phyloP scores from a whole-genome alignment of 1,284 basidiomycete species.

The Trametes sp. region DNA sequence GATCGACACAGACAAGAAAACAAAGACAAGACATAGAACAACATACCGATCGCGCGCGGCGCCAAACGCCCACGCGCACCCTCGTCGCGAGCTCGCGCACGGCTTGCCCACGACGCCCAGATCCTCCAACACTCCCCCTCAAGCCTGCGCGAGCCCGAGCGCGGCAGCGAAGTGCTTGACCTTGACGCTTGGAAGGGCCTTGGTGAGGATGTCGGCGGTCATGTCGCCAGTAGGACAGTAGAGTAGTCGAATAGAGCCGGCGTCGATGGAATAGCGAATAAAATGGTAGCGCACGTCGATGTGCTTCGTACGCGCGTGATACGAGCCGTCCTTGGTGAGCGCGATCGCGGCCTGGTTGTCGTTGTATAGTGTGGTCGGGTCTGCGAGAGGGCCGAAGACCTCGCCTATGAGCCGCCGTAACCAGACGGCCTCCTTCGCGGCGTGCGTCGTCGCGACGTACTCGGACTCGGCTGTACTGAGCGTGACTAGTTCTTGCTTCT shows the following conservation, averaged over 20 bases:
- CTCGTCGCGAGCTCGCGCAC: slow-evolving; percentile 2
- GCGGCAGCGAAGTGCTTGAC: not conserved
- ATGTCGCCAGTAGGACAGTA: slow-evolving; percentile 30
- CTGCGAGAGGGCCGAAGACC: slow-evolving; percentile 15
- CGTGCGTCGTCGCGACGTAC: slow-evolving; percentile 38
- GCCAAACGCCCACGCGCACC: not conserved
- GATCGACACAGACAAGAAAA: not conserved
- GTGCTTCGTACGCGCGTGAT: slow-evolving; percentile 42
- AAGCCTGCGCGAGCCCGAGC: no score
- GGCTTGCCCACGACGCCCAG: not conserved
- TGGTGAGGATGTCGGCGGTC: slow-evolving; percentile 42
- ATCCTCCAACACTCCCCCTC: not conserved
- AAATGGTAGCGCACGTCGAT: slow-evolving; percentile 45
- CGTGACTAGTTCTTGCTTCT: slow-evolving; percentile 41
- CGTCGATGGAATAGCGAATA: slow-evolving; percentile 39
- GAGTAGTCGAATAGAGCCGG: slow-evolving; percentile 20
- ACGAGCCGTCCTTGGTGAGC: slow-evolving; percentile 38
- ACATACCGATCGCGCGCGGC: not conserved
- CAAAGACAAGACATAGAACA: not conserved
- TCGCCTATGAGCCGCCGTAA: slow-evolving; percentile 31
- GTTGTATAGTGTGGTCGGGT: slow-evolving; percentile 30
- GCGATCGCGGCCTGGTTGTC: slow-evolving; percentile 45
- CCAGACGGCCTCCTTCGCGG: slow-evolving; percentile 37
- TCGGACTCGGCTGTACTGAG: slow-evolving; percentile 21
- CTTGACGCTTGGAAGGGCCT: slow-evolving; percentile 12